Base-by-base conservation (phyloP, 192 early-diverging fungal species). In the Coemansia sp. region DNA sequence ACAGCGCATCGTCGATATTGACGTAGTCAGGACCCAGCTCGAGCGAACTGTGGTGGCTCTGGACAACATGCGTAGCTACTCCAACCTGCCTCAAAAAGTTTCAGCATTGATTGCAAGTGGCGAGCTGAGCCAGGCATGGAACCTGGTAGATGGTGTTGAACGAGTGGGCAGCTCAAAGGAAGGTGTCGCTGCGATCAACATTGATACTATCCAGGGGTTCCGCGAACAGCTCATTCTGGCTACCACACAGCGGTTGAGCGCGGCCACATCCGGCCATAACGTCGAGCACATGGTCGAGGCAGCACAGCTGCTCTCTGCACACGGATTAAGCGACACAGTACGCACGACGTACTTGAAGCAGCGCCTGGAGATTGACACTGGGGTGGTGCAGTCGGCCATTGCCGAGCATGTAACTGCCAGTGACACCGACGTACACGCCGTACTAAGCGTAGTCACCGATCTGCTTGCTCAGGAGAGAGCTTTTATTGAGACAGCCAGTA, bases 11-110 rank as follows among this genome's bases (percentile, higher is more conserved):
- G 79, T 71, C 33, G 45, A 70, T 10, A 70, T 77, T n/a, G 75
- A 68, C 33, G 62, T 62, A 3, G 74, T 57, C 3, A 45, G 66
- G 42, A 29, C 59, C 6, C 67, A 67, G 66, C 35, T 77, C 7
- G 74, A 67, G 39, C 64, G 62, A 29, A 65, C 75, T 1, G 69
- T 71, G 36, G 34, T 46, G 0, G 79, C 79, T 1, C 67, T 82
- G 46, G 71, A 71, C 37, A 40, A 66, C 21, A 56, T 74, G 63
- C 74, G 75, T 59, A 65, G 62, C 71, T 77, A 74, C 45, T 66
- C 74, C 2, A 54, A 77, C 31, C 54, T 82, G 50, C 79, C 79
- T 5, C 71, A 74, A 35, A 73, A 74, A 51, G 64, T 82, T 17
- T 40, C 40, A 1, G 59, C 56, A 24, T 63, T 82, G 41, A 19